Evolutionary conservation across 192 early-diverging fungal species (phyloP), one percentile per base, ranked within the genome.

Genomic region (Entrophospora sp.): DNA sequence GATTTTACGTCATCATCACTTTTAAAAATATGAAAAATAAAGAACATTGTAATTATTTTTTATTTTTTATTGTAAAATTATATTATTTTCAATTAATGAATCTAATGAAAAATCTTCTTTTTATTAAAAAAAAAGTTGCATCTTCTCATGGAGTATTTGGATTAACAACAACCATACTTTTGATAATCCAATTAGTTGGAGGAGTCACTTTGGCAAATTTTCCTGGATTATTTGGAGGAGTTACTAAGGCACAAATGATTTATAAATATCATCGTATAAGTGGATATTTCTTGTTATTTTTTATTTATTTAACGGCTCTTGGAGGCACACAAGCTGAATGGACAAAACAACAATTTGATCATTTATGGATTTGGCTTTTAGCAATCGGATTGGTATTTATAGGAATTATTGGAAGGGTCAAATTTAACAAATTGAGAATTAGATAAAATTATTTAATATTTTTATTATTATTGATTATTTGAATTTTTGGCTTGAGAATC

Each of bases 261-360:
- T 77, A 67, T 58, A 77, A 74, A 30, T 77, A 74, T 46, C 75
- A 77, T 53, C 38, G 75, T 5, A 32, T 71, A 37, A 63, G 66
- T 24, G 75, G 75, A 5, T 77, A 77, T 43, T 2, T 74, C 0
- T 8, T 73, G 10, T 45, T 77, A 20, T 5, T 64, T 8, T 52
- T 77, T 4, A 32, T 68, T 14, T 77, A 66, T 66, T 25, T 65
- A 2, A 77, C 75, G 1, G 75, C 72, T 28, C 62, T 74, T 12
- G 63, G 70, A 16, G 75, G 75, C 9, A 70, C 69, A 20, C 66
- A 71, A 40, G 52, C 61, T 13, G 67, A 74, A 13, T 77, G 64
- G 64, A 28, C 25, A 14, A 51, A 25, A 51, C 1, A 2, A 8
- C 51, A 53, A 53, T 66, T 66, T 53, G 35, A 66, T 66, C 46